These are phyloP conservation scores for Metschnikowia lachancei DNA, from an alignment of 805 yeast genomes.

Conservation along the genomic window DNA sequence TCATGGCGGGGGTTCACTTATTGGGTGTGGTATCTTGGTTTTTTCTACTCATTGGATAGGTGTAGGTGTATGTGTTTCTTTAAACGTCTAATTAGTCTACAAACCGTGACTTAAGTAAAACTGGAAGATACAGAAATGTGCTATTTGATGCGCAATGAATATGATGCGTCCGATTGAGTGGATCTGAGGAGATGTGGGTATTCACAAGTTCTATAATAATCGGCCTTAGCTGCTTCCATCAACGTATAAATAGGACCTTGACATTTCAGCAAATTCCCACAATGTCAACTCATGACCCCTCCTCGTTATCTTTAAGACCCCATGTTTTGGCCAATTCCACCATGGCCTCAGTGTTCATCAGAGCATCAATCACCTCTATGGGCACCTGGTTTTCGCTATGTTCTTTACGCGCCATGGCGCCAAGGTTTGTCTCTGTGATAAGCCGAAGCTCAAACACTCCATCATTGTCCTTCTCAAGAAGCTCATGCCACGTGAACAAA, in stretches of 20 bases:
- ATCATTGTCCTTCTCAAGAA: conserved; percentile 36
- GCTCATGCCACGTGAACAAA: conserved; percentile 82
- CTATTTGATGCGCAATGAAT: no score
- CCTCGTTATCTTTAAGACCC: conserved; percentile 24
- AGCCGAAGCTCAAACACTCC: conserved; percentile 56
- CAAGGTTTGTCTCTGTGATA: conserved; percentile 64
- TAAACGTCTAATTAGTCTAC: no score
- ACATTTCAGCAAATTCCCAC: not conserved
- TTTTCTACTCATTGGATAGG: no score
- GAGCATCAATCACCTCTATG: conserved; percentile 82
- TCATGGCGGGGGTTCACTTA: no score
- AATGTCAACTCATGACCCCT: not conserved
- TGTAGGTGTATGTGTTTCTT: no score
- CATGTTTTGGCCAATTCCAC: conserved; percentile 65
- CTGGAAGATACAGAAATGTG: no score
- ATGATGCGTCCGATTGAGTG: no score
- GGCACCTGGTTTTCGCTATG: conserved; percentile 93
- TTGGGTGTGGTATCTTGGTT: no score
- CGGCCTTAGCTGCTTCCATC: no score
- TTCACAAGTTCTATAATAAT: no score
- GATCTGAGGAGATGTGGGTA: no score
- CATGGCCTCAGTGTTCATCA: conserved; percentile 64
- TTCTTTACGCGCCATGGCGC: conserved; percentile 75
- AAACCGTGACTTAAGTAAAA: no score
- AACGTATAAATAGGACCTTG: not conserved